phyloP scores from a whole-genome alignment of 495 filamentous ascomycete species.

The Lindgomyces ingoldianus region DNA sequence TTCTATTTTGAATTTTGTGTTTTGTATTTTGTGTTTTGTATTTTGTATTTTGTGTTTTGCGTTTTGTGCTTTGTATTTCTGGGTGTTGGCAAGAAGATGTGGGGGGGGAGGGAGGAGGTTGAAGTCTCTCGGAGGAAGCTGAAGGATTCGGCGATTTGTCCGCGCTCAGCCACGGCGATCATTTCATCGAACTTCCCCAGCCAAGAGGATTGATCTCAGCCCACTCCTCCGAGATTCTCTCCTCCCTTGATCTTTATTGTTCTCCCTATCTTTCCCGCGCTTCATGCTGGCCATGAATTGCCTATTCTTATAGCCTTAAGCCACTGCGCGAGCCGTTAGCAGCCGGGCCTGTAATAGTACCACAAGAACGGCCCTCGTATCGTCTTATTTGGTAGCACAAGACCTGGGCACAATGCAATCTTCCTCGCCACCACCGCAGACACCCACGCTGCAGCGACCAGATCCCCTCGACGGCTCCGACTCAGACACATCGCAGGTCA shows the following conservation, averaged over 20 bases:
- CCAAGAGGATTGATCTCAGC: too few relatives aligned
- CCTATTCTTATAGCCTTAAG: not conserved
- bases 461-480: slow-evolving; percentile 31
- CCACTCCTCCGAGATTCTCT: too few relatives aligned
- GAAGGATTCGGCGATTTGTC: too few relatives aligned
- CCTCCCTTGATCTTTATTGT: not conserved
- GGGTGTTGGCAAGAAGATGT: too few relatives aligned
- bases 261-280: not conserved
- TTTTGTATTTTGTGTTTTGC: too few relatives aligned
- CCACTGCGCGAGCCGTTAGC: too few relatives aligned
- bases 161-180: not conserved
- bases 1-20: not conserved
- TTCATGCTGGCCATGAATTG: slow-evolving; percentile 35
- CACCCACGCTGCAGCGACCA: slow-evolving; percentile 28
- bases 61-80: too few relatives aligned
- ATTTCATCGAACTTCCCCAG: not conserved
- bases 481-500: slow-evolving; percentile 33
- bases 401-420: slow-evolving; percentile 25
- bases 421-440: slow-evolving; percentile 34
- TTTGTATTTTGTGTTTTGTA: too few relatives aligned
- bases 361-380: too few relatives aligned
- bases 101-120: too few relatives aligned
- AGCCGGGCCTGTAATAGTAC: slow-evolving; percentile 5
- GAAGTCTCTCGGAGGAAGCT: too few relatives aligned
- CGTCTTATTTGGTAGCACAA: slow-evolving; percentile 20